Percentiles rank a stretch among this genome's conserved stretches.
Evolutionary conservation across 1,284 basidiomycete genomes (phyloP).

Genomic region (Boletus mariae): DNA sequence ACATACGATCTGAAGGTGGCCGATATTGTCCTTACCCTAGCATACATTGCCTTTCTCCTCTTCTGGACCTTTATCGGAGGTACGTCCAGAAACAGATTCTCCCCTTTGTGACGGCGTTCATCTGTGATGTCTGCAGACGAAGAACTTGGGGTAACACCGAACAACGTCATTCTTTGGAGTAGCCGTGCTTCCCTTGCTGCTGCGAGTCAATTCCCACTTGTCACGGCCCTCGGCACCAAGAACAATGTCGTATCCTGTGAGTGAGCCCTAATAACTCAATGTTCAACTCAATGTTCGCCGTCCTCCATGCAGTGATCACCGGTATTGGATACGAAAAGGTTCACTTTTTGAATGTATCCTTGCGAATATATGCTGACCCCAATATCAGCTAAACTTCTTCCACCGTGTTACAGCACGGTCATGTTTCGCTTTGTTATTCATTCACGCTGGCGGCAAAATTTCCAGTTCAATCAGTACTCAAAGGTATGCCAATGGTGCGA

Average conservation of each 20-base stretch:
- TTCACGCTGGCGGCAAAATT: constrained; percentile 46
- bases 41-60: constrained; percentile 45
- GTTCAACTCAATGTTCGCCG: constrained; percentile 6
- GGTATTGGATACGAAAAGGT: constrained; percentile 61
- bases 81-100: constrained; percentile 26
- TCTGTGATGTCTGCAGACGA: constrained; percentile 32
- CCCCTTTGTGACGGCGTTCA: not conserved
- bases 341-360: not conserved
- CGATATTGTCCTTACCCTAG: constrained; percentile 44
- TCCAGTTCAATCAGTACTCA: not conserved
- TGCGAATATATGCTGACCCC: constrained; percentile 3
- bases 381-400: constrained; percentile 43
- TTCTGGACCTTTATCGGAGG: constrained; percentile 49
- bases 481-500: constrained; percentile 11
- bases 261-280: constrained; percentile 11
- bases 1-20: constrained; percentile 45
- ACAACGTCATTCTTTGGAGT: constrained; percentile 42
- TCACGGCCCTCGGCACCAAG: constrained; percentile 59
- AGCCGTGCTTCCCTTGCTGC: constrained; percentile 50
- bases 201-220: constrained; percentile 55
- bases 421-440: constrained; percentile 45
- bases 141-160: constrained; percentile 31
- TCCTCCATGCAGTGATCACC: constrained; percentile 43
- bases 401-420: constrained; percentile 53
- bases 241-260: constrained; percentile 60